Evolutionary conservation across 495 filamentous ascomycete species (phyloP).

Genomic region (Aspergillus kassunensis): DNA sequence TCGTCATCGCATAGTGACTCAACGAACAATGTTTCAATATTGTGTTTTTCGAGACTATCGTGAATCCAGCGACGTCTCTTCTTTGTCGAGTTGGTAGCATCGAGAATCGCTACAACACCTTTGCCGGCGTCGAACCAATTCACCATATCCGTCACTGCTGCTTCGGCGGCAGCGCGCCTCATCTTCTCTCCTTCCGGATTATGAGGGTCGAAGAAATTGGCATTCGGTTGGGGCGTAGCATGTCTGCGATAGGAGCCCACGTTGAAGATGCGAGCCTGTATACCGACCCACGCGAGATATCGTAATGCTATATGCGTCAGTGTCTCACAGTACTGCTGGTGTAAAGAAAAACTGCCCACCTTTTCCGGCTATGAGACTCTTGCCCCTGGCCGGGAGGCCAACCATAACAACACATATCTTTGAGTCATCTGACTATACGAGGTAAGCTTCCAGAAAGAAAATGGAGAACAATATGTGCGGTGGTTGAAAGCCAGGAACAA

Average conservation of each 20-base stretch:
- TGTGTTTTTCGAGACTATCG: constrained; percentile 63
- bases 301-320: constrained; percentile 63
- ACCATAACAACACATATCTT: constrained; percentile 99
- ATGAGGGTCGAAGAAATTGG: constrained; percentile 86
- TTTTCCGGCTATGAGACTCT: constrained; percentile 95
- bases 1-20: constrained; percentile 95
- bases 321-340: constrained; percentile 5
- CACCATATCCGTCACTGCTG: constrained; percentile 86
- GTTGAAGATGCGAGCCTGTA: constrained; percentile 91
- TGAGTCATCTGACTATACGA: constrained; percentile 79
- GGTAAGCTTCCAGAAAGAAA: constrained; percentile 7
- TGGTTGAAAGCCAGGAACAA: not conserved
- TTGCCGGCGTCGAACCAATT: constrained; percentile 72
- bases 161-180: constrained; percentile 80
- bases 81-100: constrained; percentile 94
- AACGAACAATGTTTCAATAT: constrained; percentile 88
- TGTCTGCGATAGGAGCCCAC: constrained; percentile 90
- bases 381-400: constrained; percentile 88
- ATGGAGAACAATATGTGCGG: not conserved
- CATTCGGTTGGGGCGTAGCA: constrained; percentile 78
- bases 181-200: constrained; percentile 89
- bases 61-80: constrained; percentile 85
- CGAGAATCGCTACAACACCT: constrained; percentile 84
- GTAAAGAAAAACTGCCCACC: constrained; percentile 48
- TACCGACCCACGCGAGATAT: constrained; percentile 93